Evolutionary conservation across 495 filamentous ascomycete genomes (phyloP).

Genomic region (Trichoderma virens): DNA sequence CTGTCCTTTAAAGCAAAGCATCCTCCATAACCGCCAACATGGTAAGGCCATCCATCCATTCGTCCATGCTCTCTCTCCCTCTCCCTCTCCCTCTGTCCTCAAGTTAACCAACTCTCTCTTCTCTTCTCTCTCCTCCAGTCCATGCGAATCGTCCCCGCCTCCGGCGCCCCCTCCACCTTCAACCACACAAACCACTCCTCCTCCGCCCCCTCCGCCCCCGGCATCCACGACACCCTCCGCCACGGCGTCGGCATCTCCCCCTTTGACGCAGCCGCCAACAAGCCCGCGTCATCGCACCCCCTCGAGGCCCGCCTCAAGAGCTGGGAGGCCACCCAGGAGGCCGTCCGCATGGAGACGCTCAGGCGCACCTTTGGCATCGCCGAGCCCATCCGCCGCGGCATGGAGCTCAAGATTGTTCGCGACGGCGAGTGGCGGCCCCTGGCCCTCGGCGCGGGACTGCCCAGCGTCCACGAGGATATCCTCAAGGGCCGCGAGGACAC

Average conservation of each 20-base stretch:
- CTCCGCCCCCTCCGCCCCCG: constrained; percentile 80
- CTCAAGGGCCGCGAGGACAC: constrained; percentile 67
- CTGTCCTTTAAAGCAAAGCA: neutral
- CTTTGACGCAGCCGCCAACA: constrained; percentile 28
- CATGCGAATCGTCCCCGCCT: constrained; percentile 75
- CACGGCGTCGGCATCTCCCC: constrained; percentile 57
- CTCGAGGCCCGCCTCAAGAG: constrained; percentile 79
- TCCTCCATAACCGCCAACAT: constrained; percentile 29
- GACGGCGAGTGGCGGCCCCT: constrained; percentile 47
- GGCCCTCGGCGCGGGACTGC: constrained; percentile 32
- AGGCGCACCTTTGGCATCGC: constrained; percentile 81
- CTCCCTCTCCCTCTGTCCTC: constrained; percentile 6
- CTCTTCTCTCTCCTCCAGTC: constrained; percentile 52
- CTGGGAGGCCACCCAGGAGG: constrained; percentile 80
- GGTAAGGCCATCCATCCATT: constrained; percentile 29
- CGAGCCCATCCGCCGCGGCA: constrained; percentile 88
- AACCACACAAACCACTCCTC: constrained; percentile 48
- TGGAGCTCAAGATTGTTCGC: constrained; percentile 81
- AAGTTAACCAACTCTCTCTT: constrained; percentile 17
- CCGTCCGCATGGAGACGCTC: constrained; percentile 77
- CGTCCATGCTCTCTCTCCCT: neutral
- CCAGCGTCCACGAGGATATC: constrained; percentile 68
- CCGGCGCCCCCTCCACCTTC: constrained; percentile 49
- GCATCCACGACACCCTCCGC: constrained; percentile 86
- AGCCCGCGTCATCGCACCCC: constrained; percentile 64